phyloP scores from a whole-genome alignment of 768 basidiomycete species.

The Ephemerocybe angulata region DNA sequence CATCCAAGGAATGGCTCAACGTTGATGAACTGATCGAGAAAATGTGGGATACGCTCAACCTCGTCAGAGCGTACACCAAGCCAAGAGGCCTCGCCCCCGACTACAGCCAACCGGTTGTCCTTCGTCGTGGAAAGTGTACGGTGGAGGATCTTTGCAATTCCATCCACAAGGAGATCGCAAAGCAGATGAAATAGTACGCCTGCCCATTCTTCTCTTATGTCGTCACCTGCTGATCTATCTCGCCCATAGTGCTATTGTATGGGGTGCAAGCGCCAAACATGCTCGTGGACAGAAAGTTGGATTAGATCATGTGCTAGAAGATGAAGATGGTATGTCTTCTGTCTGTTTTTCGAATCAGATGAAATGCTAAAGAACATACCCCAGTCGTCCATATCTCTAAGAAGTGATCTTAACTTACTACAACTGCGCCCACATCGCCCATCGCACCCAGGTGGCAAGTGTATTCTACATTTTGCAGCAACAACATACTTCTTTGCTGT shows the following conservation, averaged over 20 bases:
- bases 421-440: background rate
- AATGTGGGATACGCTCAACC: slow-evolving; percentile 92
- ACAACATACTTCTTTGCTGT: too few species aligned
- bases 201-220: background rate
- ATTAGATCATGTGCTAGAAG: slow-evolving; percentile 78
- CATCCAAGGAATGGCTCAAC: slow-evolving; percentile 93
- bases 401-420: slow-evolving; percentile 26
- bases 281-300: slow-evolving; percentile 95
- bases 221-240: background rate
- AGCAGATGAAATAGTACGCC: slow-evolving; percentile 93
- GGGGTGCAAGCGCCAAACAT: slow-evolving; percentile 98
- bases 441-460: too few species aligned
- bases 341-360: slow-evolving; percentile 30
- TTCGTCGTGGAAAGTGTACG: slow-evolving; percentile 58
- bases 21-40: slow-evolving; percentile 88
- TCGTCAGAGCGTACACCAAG: slow-evolving; percentile 96
- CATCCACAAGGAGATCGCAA: slow-evolving; percentile 96
- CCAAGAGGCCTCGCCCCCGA: slow-evolving; percentile 90
- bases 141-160: slow-evolving; percentile 90
- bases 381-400: slow-evolving; percentile 34
- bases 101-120: slow-evolving; percentile 86
- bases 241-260: slow-evolving; percentile 71
- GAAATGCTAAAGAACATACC: background rate
- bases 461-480: slow-evolving; percentile 1
- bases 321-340: slow-evolving; percentile 79